Evolutionary conservation across 1,284 basidiomycete genomes (phyloP).

Genomic region (Ustilago loliicola): DNA sequence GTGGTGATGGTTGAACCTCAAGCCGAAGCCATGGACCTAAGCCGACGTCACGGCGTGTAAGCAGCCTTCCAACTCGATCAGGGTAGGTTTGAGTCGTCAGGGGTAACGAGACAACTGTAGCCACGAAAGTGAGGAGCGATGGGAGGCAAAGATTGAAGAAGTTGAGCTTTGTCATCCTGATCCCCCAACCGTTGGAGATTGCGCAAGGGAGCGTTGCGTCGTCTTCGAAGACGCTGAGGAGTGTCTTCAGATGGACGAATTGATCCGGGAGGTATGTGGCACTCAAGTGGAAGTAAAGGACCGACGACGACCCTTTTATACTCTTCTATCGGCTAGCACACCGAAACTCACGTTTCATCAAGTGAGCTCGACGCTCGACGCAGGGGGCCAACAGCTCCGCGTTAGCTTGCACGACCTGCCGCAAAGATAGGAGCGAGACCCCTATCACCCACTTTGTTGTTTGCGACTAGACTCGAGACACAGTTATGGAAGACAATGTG

Average conservation of each 20-base stretch:
- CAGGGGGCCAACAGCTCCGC: not conserved
- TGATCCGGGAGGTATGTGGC: not conserved
- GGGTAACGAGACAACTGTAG: not conserved
- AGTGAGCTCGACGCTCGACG: not conserved
- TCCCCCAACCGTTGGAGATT: not conserved
- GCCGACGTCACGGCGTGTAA: not conserved
- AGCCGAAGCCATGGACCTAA: not conserved
- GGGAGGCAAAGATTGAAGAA: not conserved
- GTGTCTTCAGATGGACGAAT: not conserved
- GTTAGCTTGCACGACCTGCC: not conserved
- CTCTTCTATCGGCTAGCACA: not conserved
- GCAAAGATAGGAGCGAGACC: not conserved
- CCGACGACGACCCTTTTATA: not conserved
- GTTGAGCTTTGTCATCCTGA: not conserved
- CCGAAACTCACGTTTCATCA: not conserved
- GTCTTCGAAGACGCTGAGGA: not conserved
- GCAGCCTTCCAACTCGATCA: not conserved
- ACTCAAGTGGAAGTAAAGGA: not conserved
- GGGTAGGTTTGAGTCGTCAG: not conserved
- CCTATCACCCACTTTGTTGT: not conserved
- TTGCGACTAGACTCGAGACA: not conserved
- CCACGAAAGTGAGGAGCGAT: not conserved
- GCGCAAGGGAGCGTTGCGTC: not conserved
- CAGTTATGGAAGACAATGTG: too few relatives aligned
- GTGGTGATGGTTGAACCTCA: not conserved